Percentiles rank a stretch among this genome's conserved stretches.
Evolutionary conservation across 305 asterid species (phyloP).

Genomic region (Fraxinus dipetala): DNA sequence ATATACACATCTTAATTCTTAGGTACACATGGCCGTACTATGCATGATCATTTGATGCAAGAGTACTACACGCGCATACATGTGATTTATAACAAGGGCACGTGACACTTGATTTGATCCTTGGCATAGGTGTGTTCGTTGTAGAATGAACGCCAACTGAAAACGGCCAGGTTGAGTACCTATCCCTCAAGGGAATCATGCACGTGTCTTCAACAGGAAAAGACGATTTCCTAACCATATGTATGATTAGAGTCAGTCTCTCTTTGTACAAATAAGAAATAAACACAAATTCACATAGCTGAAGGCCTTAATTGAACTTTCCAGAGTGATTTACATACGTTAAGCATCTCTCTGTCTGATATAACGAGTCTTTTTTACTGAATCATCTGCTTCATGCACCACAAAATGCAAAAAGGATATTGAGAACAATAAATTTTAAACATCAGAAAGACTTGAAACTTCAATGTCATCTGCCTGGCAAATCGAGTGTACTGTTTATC

Average conservation of each 20-base stretch:
- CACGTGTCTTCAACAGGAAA: background rate
- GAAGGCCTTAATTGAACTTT: background rate
- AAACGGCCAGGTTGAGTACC: background rate
- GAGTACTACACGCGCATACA: background rate
- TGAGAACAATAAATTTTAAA: background rate
- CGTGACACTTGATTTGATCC: background rate
- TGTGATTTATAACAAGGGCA: background rate
- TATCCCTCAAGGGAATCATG: background rate
- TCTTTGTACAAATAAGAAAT: background rate
- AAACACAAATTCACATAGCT: background rate
- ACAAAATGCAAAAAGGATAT: background rate
- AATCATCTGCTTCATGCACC: background rate
- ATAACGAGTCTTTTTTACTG: background rate
- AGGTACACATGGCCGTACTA: background rate
- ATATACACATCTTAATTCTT: background rate
- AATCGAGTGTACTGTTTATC: background rate
- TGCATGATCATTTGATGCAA: background rate
- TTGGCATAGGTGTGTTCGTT: background rate
- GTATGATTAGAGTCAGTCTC: background rate
- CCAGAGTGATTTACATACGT: background rate
- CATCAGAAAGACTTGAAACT: background rate
- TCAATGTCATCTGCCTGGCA: background rate
- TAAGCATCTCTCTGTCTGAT: background rate
- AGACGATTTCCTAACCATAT: background rate
- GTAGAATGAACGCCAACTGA: background rate